phyloP scores from a whole-genome alignment of 176 grass and related monocot species.

The Oryza brachyantha region DNA sequence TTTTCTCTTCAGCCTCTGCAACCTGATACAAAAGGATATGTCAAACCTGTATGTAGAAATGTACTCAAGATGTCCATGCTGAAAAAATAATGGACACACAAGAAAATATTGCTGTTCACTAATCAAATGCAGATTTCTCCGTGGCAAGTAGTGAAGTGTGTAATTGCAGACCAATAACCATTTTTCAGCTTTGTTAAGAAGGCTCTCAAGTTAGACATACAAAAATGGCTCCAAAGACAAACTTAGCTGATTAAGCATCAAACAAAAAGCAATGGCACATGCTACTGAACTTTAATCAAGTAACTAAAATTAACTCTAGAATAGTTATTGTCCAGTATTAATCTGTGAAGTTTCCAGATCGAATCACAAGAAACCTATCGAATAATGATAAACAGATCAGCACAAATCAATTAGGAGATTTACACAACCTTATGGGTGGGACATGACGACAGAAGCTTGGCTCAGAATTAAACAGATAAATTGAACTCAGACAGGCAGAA shows the following conservation, averaged over 20 bases:
- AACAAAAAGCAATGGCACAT: background rate
- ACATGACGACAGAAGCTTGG: background rate
- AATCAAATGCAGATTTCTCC: conserved; percentile 8
- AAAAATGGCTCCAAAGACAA: background rate
- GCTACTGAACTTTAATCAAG: background rate
- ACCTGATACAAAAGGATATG: conserved; percentile 33
- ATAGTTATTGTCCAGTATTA: background rate
- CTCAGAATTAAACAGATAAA: background rate
- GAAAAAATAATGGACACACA: background rate
- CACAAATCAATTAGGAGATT: background rate
- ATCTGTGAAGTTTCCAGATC: background rate
- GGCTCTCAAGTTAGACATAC: background rate
- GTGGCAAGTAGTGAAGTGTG: background rate
- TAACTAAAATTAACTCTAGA: background rate
- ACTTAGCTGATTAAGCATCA: background rate
- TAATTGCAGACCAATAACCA: background rate
- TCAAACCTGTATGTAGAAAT: background rate
- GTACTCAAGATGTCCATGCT: background rate
- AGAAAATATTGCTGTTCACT: background rate
- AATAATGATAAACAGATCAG: background rate
- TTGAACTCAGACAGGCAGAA: background rate
- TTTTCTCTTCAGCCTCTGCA: conserved; percentile 63
- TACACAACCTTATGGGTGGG: background rate
- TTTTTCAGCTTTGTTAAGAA: background rate
- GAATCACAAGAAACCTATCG: background rate